These are phyloP conservation scores for Simmondsia chinensis DNA, from an alignment of 148 eudicot genomes.

Conservation along the genomic window DNA sequence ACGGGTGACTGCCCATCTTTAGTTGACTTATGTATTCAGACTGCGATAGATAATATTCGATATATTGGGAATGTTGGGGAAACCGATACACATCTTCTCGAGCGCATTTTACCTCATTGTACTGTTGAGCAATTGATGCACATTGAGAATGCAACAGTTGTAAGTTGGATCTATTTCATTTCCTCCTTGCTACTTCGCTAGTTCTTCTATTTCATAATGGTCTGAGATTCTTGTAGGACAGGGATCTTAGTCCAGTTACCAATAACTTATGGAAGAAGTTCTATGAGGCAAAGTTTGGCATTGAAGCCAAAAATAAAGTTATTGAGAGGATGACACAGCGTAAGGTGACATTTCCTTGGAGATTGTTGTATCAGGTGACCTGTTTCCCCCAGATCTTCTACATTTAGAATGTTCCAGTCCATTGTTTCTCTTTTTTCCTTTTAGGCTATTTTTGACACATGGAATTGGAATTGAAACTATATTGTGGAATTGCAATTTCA, in stretches of 20 bases:
- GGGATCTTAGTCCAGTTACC: constrained; percentile 78
- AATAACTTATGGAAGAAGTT: constrained; percentile 78
- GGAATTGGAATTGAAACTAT: too few relatives aligned
- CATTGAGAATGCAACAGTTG: constrained; percentile 64
- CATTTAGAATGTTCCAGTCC: too few relatives aligned
- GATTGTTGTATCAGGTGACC: constrained; percentile 61
- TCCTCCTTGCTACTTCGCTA: not conserved
- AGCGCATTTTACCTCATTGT: constrained; percentile 82
- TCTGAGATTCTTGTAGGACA: constrained; percentile 41
- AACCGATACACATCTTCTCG: constrained; percentile 58
- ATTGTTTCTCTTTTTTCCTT: not conserved
- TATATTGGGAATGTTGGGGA: constrained; percentile 85
- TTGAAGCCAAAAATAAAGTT: constrained; percentile 25
- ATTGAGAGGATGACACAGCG: constrained; percentile 37
- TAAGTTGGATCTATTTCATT: constrained; percentile 25
- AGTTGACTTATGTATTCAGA: constrained; percentile 74
- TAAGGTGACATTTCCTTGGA: constrained; percentile 50
- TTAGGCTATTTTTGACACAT: not conserved
- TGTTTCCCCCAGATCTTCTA: too few relatives aligned
- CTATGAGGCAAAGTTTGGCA: constrained; percentile 51
- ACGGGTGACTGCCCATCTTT: constrained; percentile 46
- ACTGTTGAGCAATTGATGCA: constrained; percentile 68
- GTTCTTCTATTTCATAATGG: not conserved
- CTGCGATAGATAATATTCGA: constrained; percentile 71
- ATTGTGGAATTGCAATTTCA: too few relatives aligned